phyloP scores from a whole-genome alignment of 2,329 filamentous ascomycete genomes.

The Pezicula neosporulosa region DNA sequence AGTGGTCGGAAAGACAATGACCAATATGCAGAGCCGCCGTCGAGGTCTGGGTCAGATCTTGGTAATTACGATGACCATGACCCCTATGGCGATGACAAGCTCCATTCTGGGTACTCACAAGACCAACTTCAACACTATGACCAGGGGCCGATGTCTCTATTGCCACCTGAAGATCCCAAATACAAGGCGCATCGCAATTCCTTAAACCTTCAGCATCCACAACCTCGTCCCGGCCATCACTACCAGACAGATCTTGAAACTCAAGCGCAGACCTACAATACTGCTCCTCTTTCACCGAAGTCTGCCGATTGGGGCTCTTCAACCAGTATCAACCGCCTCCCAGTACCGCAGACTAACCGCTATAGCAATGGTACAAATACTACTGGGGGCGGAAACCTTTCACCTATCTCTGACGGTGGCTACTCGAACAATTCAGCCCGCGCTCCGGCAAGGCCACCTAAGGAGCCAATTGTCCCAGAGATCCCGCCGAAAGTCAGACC shows the following conservation, averaged over 20 bases:
- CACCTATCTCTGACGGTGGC: conserved; percentile 26
- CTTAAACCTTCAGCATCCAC: conserved; percentile 74
- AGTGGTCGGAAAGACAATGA: conserved; percentile 58
- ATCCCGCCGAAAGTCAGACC: conserved; percentile 45
- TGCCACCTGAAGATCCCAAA: conserved; percentile 62
- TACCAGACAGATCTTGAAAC: conserved; percentile 72
- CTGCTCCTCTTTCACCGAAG: conserved; percentile 51
- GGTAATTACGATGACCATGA: conserved; percentile 61
- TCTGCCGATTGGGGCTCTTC: conserved; percentile 63
- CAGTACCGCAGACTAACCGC: conserved; percentile 51
- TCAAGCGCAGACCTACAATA: conserved; percentile 65
- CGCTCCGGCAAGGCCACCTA: conserved; percentile 55
- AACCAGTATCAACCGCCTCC: conserved; percentile 50
- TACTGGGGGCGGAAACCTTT: conserved; percentile 18
- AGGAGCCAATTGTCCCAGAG: conserved; percentile 53
- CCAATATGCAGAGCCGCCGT: conserved; percentile 48
- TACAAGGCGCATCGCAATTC: conserved; percentile 81
- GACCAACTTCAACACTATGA: conserved; percentile 34
- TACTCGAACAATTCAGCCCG: conserved; percentile 23
- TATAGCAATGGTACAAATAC: conserved; percentile 30
- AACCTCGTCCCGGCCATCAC: conserved; percentile 69
- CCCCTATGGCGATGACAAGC: conserved; percentile 57
- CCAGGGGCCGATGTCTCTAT: conserved; percentile 20
- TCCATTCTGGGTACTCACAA: conserved; percentile 54
- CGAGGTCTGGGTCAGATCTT: conserved; percentile 74